Conservation (phyloP, 208 protist species). For the Trypanosoma avium region DNA sequence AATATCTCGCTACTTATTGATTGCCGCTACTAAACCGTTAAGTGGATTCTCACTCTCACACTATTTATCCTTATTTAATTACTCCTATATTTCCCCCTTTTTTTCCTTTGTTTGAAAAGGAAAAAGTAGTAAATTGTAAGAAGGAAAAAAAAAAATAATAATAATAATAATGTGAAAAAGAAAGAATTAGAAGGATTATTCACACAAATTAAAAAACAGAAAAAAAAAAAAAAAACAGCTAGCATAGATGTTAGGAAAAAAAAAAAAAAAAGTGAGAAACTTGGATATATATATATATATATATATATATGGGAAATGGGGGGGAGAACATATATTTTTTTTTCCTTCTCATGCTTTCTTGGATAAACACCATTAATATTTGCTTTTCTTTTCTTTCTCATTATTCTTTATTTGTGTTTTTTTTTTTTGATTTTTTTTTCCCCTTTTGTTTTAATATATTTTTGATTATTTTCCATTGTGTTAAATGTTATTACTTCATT, state of each 20-base stretch:
- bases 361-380: too few relatives aligned
- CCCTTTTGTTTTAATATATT: background rate
- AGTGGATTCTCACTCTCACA: too few relatives aligned
- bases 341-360: background rate
- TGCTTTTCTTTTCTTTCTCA: too few relatives aligned
- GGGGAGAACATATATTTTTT: background rate
- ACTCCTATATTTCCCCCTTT: too few relatives aligned
- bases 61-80: background rate
- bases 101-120: too few relatives aligned
- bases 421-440: background rate
- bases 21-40: too few relatives aligned
- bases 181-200: too few relatives aligned
- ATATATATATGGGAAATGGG: too few relatives aligned
- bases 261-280: conserved; percentile 3
- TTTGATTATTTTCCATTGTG: background rate
- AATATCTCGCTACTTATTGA: too few relatives aligned
- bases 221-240: too few relatives aligned
- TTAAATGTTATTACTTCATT: background rate
- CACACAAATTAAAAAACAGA: too few relatives aligned
- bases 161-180: background rate
- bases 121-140: background rate
- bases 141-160: conserved; percentile 7
- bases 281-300: conserved; percentile 13
- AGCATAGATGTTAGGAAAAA: background rate
- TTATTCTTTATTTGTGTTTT: conserved; percentile 12